Evolutionary conservation across 257 asterid species (phyloP), one percentile per base, ranked within the genome.

Genomic region (Lithospermum erythrorhizon): DNA sequence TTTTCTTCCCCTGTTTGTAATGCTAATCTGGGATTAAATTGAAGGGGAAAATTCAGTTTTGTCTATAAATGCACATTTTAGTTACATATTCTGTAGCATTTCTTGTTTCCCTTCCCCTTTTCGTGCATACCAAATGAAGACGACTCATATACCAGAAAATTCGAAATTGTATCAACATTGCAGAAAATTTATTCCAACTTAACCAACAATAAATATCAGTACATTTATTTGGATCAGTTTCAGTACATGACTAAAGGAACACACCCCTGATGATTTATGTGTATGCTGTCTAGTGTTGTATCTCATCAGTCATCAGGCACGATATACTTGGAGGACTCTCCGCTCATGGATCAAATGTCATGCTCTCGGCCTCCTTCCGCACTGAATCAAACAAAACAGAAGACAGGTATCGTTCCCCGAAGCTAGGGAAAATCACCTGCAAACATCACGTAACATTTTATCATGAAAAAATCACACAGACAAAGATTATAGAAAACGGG

Each of bases 321-420:
- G 9, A 53, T 11, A 53, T 53, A 22, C 25, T 53, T 53, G 13
- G 14, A 35, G 45, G 45, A 35, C 45, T 35, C 45, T 0, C 15
- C 7, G 61, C 51, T 89, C 80, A 89, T 19, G 86, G 25, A 74
- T 90, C 95, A 32, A 87, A 71, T n/a, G 81, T 73, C 90, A 85
- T 76, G 84, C 62, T 79, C 81, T 81, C 95, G 6, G 93, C 96
- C 76, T 90, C 94, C 62, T 65, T 63, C 67, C 95, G 81, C 41
- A 85, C 79, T 1, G 95, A 74, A 15, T 87, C 96, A 45, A 90
- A 90, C 22, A 90, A 95, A 21, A 79, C 87, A 8, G 98, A 78
- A 16, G 98, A 90, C 6, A 90, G 87, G 59, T 90, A 90, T 5
- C 98, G 79, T 80, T 90, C 98, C 6, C 98, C 98, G 18, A 82